Percentiles rank a stretch among this genome's conserved stretches.
phyloP scores from a whole-genome alignment of 2,329 filamentous ascomycete genomes.

The Botrytis cinerea region DNA sequence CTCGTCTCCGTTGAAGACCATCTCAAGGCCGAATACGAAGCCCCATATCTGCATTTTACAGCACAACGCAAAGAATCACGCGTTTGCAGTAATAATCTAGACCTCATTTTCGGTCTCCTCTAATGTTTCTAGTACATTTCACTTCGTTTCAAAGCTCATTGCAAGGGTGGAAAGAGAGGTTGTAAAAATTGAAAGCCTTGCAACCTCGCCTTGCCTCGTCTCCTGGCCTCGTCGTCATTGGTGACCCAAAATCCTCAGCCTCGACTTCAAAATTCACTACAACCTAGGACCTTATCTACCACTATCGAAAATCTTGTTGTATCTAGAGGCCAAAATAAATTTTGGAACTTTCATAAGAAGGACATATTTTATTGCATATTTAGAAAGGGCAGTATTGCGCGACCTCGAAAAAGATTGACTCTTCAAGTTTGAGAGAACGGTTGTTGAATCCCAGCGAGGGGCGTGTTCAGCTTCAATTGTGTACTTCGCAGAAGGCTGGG shows the following conservation, averaged over 20 bases:
- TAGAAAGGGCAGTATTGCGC: not conserved
- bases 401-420: not conserved
- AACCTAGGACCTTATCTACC: not conserved
- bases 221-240: conserved; percentile 22
- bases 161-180: conserved; percentile 16
- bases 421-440: not conserved
- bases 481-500: not conserved
- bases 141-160: not conserved
- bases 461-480: not conserved
- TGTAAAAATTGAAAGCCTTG: conserved; percentile 26
- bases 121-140: conserved; percentile 29
- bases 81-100: conserved; percentile 33
- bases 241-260: conserved; percentile 19
- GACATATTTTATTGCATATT: not conserved
- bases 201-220: conserved; percentile 14
- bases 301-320: not conserved
- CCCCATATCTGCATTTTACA: conserved; percentile 29
- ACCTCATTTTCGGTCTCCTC: conserved; percentile 35
- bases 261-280: conserved; percentile 5
- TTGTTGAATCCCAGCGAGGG: not conserved
- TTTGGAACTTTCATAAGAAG: not conserved
- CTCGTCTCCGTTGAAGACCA: conserved; percentile 39
- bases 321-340: not conserved
- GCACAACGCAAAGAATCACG: conserved; percentile 35
- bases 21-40: conserved; percentile 31